Base-by-base conservation (phyloP, 192 early-diverging fungal species). In the Podila epicladia region DNA sequence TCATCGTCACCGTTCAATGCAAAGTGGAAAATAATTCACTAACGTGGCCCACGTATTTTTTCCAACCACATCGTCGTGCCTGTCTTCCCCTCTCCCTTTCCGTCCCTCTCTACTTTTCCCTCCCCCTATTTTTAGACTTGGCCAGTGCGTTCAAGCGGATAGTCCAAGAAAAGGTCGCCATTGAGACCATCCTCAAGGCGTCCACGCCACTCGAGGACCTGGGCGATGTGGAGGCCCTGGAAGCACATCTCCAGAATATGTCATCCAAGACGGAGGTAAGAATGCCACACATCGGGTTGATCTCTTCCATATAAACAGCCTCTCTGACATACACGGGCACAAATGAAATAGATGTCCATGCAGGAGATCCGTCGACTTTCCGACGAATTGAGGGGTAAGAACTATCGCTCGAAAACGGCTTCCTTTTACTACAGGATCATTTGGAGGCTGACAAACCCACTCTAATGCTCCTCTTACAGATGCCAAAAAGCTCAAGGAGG, bases 161-260 rank as follows among this genome's bases (percentile, higher is more conserved):
- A 3, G 69, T 84, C 17, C 75, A 67, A 45, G 82, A 84, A 58
- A 84, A 79, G 58, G 22, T 79, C 5, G 69, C 82, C 22, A 66
- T 74, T 17, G 82, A 84, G 61, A 29, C 57, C 4, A 64, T 84
- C 19, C 62, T 84, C 15, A 74, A 64, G 50, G 72, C 75, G 28
- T 71, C 75, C 11, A 79, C 82, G 8, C 62, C 75, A 8, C 35
- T 84, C 31, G 82, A 84, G 1, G 82, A 78, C 62, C 35, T 84
- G 55, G 57, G 67, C 3, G 82, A 84, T 60, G 37, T 68, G 9
- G 82, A 84, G 62, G 75, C 82, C 3, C 57, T 84, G 28, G 75
- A 84, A 35, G 82, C 82, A 3, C 75, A 84, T 32, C 50, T 84
- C 62, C 70, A 69, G 26, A 84, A 84, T 58, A 71, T 84, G 73